Base-by-base conservation (phyloP, 1,284 basidiomycete species). In the Ceratobasidium papillatum region DNA sequence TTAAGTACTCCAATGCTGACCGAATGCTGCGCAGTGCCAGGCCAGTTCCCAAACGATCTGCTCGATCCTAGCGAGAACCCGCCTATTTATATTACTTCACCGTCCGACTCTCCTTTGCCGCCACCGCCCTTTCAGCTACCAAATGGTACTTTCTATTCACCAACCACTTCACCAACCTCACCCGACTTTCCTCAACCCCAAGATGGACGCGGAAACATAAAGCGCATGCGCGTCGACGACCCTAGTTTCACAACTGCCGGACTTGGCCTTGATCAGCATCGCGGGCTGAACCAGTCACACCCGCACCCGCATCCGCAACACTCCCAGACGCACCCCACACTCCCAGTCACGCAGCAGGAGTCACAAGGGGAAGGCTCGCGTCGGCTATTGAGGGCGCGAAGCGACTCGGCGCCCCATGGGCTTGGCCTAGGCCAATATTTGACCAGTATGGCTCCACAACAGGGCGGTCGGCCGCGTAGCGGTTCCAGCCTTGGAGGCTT, bases 1-100 rank as follows among this genome's bases (percentile, higher is more conserved):
- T 74, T 69, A 41, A 14, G 12, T 64, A 11, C 36, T 61, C 61
- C 22, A 19, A 8, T 73, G 62, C 58, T 66, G 47, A 73, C 43
- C 49, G 62, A 12, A 74, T 72, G 49, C 25, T 61, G n/a, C 45
- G 14, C 78, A 91, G 90, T 92, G 11, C 86, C 88, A 0, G 78
- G 82, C n/a, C 84, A 85, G 36, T 90, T 91, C 81, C 89, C 90
- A 0, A 78, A 80, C 17, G 90, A 93, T 68, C 81, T 93, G 3
- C 81, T 90, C 41, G 90, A 91, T 34, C 78, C 82, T 36, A 78
- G 78, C 56, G 75, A 80, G 9, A 85, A 87, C 64, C 74, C 90
- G 8, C 90, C 91, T 78, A 92, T 93, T 76, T 90, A 86, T 79
- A 85, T 93, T 77, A 92, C 90, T 1, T 89, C 89, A 0, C 90